Evolutionary conservation across 331 rosid species (phyloP).

Genomic region (Cydonia oblonga): DNA sequence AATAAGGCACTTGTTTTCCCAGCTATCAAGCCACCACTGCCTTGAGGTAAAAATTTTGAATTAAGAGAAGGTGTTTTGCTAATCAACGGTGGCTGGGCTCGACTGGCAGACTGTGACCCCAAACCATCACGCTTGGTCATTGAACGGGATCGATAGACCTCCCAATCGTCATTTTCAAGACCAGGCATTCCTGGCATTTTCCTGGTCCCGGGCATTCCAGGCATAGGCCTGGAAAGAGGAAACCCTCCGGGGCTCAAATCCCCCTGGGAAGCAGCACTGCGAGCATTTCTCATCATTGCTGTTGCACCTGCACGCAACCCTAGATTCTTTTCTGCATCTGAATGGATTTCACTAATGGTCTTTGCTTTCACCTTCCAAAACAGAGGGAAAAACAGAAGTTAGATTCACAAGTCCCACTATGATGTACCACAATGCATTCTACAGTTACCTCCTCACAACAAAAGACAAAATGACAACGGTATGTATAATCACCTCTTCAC

Average conservation of each 20-base stretch:
- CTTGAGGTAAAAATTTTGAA: constrained; percentile 76
- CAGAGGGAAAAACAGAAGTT: neutral
- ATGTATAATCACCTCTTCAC: constrained; percentile 63
- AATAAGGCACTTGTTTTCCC: constrained; percentile 81
- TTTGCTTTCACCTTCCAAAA: constrained; percentile 50
- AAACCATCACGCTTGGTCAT: constrained; percentile 55
- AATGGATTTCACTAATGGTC: constrained; percentile 87
- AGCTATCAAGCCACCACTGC: constrained; percentile 62
- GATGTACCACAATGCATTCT: neutral
- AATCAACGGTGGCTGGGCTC: constrained; percentile 47
- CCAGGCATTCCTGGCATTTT: constrained; percentile 94
- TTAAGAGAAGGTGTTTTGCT: constrained; percentile 44
- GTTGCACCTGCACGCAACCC: constrained; percentile 97
- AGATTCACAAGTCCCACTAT: neutral
- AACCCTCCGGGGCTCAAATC: constrained; percentile 48
- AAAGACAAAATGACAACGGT: neutral
- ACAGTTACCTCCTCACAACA: neutral
- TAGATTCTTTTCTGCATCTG: constrained; percentile 88
- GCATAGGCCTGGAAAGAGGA: constrained; percentile 45
- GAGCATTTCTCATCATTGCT: constrained; percentile 65
- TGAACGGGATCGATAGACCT: constrained; percentile 54
- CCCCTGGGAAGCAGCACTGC: constrained; percentile 53
- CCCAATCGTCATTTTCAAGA: constrained; percentile 84
- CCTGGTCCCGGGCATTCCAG: constrained; percentile 68
- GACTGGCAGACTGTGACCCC: constrained; percentile 40